Evolutionary conservation across 2,329 filamentous ascomycete genomes (phyloP).

Genomic region (Immersiporthe knoxdaviesiana): DNA sequence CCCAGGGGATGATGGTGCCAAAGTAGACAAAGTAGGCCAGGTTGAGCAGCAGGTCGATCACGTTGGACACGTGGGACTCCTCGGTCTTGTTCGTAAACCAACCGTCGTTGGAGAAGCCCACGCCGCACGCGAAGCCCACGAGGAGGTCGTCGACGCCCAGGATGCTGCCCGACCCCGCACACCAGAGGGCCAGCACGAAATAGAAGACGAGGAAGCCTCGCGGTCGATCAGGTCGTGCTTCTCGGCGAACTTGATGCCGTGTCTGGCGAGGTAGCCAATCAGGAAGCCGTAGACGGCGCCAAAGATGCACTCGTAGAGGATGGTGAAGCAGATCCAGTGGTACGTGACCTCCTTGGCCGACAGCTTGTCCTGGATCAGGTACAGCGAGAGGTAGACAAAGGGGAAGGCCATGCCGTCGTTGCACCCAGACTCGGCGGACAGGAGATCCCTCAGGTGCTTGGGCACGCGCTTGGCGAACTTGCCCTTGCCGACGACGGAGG

Average conservation of each 20-base stretch:
- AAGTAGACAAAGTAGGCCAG: conserved; percentile 98
- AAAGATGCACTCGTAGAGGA: conserved; percentile 95
- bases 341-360: conserved; percentile 70
- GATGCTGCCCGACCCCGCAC: conserved; percentile 88
- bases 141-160: conserved; percentile 92
- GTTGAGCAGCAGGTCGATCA: conserved; percentile 96
- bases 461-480: conserved; percentile 98
- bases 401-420: conserved; percentile 99
- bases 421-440: conserved; percentile 96
- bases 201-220: conserved; percentile 98
- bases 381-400: conserved; percentile 91
- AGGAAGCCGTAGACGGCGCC: conserved; percentile 86
- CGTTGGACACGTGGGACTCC: conserved; percentile 98
- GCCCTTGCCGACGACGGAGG: conserved; percentile 96
- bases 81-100: conserved; percentile 99
- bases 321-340: conserved; percentile 86
- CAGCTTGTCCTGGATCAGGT: conserved; percentile 81
- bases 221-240: conserved; percentile 84
- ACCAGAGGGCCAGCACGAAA: conserved; percentile 94
- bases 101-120: conserved; percentile 99
- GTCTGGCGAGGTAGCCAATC: conserved; percentile 87
- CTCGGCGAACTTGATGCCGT: conserved; percentile 88
- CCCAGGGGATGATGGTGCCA: conserved; percentile 96
- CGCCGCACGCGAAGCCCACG: conserved; percentile 91
- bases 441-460: conserved; percentile 91